Conservation (phyloP, 1,139 yeast genomes). For the Fermentozyma sake region DNA sequence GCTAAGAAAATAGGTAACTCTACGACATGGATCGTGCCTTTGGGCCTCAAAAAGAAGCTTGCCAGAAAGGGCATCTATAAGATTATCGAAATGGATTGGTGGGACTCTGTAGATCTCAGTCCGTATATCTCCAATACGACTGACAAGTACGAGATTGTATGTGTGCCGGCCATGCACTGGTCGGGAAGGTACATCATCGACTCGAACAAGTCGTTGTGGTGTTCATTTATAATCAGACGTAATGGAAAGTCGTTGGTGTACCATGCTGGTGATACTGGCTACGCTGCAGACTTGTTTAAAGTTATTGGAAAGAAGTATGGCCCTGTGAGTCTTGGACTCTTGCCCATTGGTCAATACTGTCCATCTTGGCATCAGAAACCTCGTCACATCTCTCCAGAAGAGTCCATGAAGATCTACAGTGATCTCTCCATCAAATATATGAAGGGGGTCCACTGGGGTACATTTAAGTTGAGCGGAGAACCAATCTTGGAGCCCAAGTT, state of each 20-base stretch:
- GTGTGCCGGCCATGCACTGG: constrained; percentile 98
- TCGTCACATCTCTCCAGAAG: constrained; percentile 80
- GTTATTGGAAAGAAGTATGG: constrained; percentile 64
- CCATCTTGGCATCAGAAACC: constrained; percentile 95
- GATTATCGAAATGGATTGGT: constrained; percentile 82
- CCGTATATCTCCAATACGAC: constrained; percentile 24
- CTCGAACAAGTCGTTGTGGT: constrained; percentile 81
- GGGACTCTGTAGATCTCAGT: constrained; percentile 61
- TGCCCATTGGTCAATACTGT: constrained; percentile 93
- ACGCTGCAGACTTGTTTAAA: constrained; percentile 63
- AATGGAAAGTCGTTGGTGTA: constrained; percentile 68
- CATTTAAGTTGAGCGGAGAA: constrained; percentile 84
- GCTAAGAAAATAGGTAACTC: constrained; percentile 55
- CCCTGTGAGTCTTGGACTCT: constrained; percentile 59
- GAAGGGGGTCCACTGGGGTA: constrained; percentile 96
- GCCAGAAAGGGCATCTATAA: constrained; percentile 51
- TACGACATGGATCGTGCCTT: constrained; percentile 80
- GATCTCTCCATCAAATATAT: constrained; percentile 59
- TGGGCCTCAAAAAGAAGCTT: constrained; percentile 64
- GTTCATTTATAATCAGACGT: constrained; percentile 68
- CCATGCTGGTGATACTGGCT: constrained; percentile 96
- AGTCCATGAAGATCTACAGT: constrained; percentile 62
- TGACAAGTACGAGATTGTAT: constrained; percentile 70
- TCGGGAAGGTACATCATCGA: constrained; percentile 79
- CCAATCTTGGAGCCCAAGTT: constrained; percentile 78